Evolutionary conservation across 257 asterid genomes (phyloP).

Genomic region (Pogostemon cablin): DNA sequence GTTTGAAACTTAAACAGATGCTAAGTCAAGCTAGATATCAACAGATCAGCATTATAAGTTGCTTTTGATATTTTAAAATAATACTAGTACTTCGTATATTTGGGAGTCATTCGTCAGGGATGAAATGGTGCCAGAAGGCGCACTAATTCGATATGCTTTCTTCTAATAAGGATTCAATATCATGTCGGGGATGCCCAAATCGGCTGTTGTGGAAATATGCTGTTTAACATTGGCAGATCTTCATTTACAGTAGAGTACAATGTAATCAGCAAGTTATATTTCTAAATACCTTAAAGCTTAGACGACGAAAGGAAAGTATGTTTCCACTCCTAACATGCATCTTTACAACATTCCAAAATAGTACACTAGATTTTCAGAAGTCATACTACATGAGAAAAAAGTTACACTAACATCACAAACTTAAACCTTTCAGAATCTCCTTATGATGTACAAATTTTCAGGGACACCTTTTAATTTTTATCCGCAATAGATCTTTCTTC

Average conservation of each 20-base stretch:
- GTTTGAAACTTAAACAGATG: constrained; percentile 12
- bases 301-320: constrained; percentile 5
- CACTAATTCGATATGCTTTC: neutral
- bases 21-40: constrained; percentile 7
- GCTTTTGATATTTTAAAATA: neutral
- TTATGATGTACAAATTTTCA: neutral
- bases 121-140: neutral
- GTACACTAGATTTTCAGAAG: neutral
- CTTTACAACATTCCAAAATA: neutral
- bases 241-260: neutral
- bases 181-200: neutral
- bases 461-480: neutral
- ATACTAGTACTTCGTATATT: too few relatives aligned
- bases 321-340: neutral
- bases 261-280: constrained; percentile 1
- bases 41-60: constrained; percentile 9
- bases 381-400: neutral
- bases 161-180: neutral
- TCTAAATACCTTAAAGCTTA: constrained; percentile 15
- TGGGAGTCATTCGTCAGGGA: neutral
- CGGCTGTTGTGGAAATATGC: neutral
- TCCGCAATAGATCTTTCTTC: neutral
- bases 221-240: neutral
- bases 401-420: neutral
- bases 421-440: constrained; percentile 6